Evolutionary conservation across 176 grass and related monocot genomes (phyloP), one percentile per base, ranked within the genome.

Genomic region (Rhynchospora pubera): DNA sequence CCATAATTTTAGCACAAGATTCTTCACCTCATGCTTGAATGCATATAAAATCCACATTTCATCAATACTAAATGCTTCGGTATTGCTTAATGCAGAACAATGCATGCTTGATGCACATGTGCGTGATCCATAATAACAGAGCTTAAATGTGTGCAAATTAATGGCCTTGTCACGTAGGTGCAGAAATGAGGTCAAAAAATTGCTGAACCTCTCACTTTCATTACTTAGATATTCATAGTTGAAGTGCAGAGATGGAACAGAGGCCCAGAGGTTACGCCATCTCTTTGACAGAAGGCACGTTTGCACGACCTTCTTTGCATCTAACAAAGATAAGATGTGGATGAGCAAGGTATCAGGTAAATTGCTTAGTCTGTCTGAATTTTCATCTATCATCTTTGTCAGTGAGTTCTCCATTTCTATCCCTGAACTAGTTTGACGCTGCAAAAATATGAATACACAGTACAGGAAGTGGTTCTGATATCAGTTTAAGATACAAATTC

Each of bases 251-350:
- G 24, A 48, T 30, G 70, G 43, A 26, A 75, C 14, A 11, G 15
- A 75, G 43, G 43, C 7, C 70, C 70, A 75, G 43, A 75, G 70
- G 16, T 75, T 50, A 43, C 1, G 42, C 70, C 70, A 75, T 47
- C 70, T 75, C 21, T 75, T 75, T 52, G 70, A 75, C 47, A 75
- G 47, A 47, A 75, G 9, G 42, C 70, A 75, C 21, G 70, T 75
- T 46, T 51, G 70, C 6, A 75, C 42, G 6, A 75, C 9, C 70
- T 75, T 16, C 43, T 43, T 44, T 52, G 70, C 12, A 5, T 75
- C 39, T 12, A 75, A 51, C 21, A 4, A 12, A 5, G 70, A 75
- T 47, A 75, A 50, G 11, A 75, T 75, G 11, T 51, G 7, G 2
- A 48, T 51, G 11, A 75, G 70, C 18, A 75, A 14, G 43, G 42